Evolutionary conservation across 2,329 filamentous ascomycete genomes (phyloP), one percentile per base, ranked within the genome.

Genomic region (Aurifilum marmelostoma): DNA sequence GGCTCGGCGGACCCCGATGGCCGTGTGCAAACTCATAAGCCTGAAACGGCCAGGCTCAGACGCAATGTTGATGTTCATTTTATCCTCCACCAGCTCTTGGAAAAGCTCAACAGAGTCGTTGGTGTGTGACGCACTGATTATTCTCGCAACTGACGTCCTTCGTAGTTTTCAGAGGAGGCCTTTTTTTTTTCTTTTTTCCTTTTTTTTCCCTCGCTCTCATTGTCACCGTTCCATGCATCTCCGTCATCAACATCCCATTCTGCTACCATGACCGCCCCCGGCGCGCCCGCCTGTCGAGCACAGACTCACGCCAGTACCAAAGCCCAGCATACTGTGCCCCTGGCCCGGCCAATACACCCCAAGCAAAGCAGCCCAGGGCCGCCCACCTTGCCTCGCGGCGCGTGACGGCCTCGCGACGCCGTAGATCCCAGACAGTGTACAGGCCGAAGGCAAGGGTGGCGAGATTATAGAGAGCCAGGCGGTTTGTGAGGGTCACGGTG

Each of bases 281-380:
- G 27, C 27, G 27, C 24, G 0, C 6, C 27, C 5, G 52, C 3
- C 58, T 67, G 11, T 27, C n/a, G 27, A 71, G 32, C 3, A 71
- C 47, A 47, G 47, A 47, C 56, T 71, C 67, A 3, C 69, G 64
- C 69, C 69, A 71, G 47, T 60, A 69, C 69, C 69, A 71, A 0
- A 71, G 24, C 3, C 69, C 67, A 7, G 65, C 64, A 54, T 67
- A 69, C 6, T 47, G 34, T 5, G 69, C 69, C 3, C 69, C 69
- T 3, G 64, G 61, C 24, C 67, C 69, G 32, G 67, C 34, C 2
- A 69, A 27, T 2, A 60, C 67, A 2, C 62, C 32, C 6, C 67
- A 67, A 12, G 58, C 14, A 21, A 65, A 29, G 11, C 63, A n/a
- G 11, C 60, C 61, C 2, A 67, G 9, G 3, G 61, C 65, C 11